Evolutionary conservation across 2,329 filamentous ascomycete species (phyloP), one percentile per base, ranked within the genome.

Genomic region (Ceratocystis lukuohia): DNA sequence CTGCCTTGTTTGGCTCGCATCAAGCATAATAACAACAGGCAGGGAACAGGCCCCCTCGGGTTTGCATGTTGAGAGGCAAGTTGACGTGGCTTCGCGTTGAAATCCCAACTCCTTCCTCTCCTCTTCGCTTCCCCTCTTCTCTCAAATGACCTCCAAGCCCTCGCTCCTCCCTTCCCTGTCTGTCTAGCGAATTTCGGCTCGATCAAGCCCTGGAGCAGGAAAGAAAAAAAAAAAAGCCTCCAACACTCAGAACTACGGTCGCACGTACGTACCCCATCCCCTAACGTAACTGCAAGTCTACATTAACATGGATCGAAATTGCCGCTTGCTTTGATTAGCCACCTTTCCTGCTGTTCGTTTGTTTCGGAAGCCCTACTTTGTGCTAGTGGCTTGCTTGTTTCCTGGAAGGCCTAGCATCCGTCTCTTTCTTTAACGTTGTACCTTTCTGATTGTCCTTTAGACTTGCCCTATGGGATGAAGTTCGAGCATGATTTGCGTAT

Each of bases 41-140:
- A 57, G 53, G 53, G 53, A 57, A 57, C 53, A 57, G 53, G 53
- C 53, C 53, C 33, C 33, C 10, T 22, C 53, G 53, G 28, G 53
- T 37, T 33, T 33, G 28, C 53, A 33, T 57, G 53, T 57, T 7
- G 10, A 57, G 53, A 53, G 48, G 25, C 53, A 57, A 30, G 53
- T 57, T 57, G 53, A 57, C 53, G 53, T 57, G 53, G 53, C 53
- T 57, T 57, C 53, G 53, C 28, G 53, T 57, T 30, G 53, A 33
- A 57, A 57, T 57, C 53, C 53, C 53, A 37, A 7, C 53, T 57
- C 15, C 53, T 37, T 17, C 17, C 33, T 33, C n/a, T 17, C 17
- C 28, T 57, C 28, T n/a, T 22, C 53, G 28, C 53, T 17, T 22
- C 20, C 50, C 17, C 53, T 57, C 28, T n/a, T 30, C 20, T 57